Percentiles rank a stretch among this genome's conserved stretches.
Conservation (phyloP, 768 basidiomycete species). For the Amanita jacksonii region DNA sequence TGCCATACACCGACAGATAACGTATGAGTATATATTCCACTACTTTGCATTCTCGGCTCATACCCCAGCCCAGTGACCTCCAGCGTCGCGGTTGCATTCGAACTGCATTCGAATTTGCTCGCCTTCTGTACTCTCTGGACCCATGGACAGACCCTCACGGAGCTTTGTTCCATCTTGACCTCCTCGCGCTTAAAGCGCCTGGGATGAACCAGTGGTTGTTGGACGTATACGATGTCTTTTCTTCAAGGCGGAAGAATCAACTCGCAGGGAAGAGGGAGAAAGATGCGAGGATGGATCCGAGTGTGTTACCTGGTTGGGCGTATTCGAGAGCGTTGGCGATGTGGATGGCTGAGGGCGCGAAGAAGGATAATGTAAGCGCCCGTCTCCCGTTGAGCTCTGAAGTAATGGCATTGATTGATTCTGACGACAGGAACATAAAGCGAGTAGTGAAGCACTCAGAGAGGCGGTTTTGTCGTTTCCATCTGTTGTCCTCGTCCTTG, state of each 20-base stretch:
- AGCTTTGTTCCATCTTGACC: conserved; percentile 73
- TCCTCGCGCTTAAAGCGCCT: conserved; percentile 64
- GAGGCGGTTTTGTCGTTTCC: conserved; percentile 76
- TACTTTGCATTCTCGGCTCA: not conserved
- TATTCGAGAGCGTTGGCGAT: conserved; percentile 67
- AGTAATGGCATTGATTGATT: too few species aligned
- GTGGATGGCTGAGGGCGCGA: conserved; percentile 38
- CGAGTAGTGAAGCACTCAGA: conserved; percentile 58
- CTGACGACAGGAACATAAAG: conserved; percentile 44
- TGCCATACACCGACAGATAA: conserved; percentile 74
- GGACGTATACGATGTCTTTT: conserved; percentile 48
- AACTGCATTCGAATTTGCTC: conserved; percentile 86
- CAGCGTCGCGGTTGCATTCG: conserved; percentile 84
- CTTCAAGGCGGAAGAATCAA: conserved; percentile 14
- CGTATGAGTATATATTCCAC: conserved; percentile 34
- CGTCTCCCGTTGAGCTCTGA: too few species aligned
- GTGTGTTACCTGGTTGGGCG: conserved; percentile 66
- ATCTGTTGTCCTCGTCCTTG: conserved; percentile 68
- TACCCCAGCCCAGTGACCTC: conserved; percentile 46
- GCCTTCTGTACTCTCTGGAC: conserved; percentile 78
- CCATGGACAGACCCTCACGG: conserved; percentile 89
- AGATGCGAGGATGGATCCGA: conserved; percentile 36
- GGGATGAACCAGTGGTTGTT: conserved; percentile 77
- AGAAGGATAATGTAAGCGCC: conserved; percentile 30
- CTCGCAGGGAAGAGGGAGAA: conserved; percentile 9